Evolutionary conservation across 331 rosid genomes (phyloP).

Genomic region (Erythrophleum ivorense): DNA sequence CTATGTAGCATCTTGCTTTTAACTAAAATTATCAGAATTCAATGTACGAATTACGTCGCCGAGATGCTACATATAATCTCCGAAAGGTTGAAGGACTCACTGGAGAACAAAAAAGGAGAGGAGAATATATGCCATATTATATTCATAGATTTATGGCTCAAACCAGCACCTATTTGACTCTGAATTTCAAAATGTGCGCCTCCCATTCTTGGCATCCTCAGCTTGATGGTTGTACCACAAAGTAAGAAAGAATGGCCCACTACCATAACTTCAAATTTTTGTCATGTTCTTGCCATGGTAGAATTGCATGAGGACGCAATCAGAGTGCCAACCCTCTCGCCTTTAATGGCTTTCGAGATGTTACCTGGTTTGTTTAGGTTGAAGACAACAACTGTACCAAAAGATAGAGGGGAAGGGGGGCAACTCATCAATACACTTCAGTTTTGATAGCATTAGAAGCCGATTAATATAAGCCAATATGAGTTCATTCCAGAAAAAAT

Average conservation of each 20-base stretch:
- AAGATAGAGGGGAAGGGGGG: slow-evolving; percentile 24
- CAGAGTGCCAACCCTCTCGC: slow-evolving; percentile 89
- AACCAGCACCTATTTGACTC: slow-evolving; percentile 19
- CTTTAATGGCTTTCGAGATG: slow-evolving; percentile 85
- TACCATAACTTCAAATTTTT: slow-evolving; percentile 20
- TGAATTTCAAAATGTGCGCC: slow-evolving; percentile 27
- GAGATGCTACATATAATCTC: background rate
- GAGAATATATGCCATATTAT: no score
- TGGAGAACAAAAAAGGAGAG: no score
- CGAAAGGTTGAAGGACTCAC: background rate
- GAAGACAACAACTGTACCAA: slow-evolving; percentile 84
- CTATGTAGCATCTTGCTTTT: background rate
- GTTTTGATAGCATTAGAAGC: slow-evolving; percentile 7
- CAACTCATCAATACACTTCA: slow-evolving; percentile 31
- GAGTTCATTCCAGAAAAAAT: background rate
- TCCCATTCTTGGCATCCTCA: slow-evolving; percentile 32
- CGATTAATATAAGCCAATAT: slow-evolving; percentile 16
- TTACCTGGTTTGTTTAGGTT: slow-evolving; percentile 83
- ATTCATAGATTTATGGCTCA: slow-evolving; percentile 40
- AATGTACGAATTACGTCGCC: background rate
- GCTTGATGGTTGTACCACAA: slow-evolving; percentile 31
- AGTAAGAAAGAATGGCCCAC: slow-evolving; percentile 33
- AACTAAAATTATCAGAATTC: background rate
- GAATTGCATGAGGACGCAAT: slow-evolving; percentile 73
- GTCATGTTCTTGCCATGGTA: slow-evolving; percentile 52